Base-by-base conservation (phyloP, 176 grass and related monocot species). In the Cenchrus purpureus region DNA sequence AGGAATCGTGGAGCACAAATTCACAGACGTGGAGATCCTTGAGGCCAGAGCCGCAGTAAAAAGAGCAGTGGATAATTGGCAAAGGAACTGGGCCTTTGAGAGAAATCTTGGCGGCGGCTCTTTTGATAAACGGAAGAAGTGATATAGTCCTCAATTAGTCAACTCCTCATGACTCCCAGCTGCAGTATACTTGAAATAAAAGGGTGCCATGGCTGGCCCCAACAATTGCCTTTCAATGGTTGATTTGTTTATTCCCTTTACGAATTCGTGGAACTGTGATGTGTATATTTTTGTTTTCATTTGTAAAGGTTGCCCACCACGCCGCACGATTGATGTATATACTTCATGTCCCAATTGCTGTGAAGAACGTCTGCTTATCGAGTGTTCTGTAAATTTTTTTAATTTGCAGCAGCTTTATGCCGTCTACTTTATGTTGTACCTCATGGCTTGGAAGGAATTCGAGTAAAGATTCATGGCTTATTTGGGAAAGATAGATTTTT, bases 1-100 rank as follows among this genome's bases (percentile, higher is more conserved):
- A 55, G 95, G 95, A 40, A 93, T 95, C 56, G 53, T 98, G 62
- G 95, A 98, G 66, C 93, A 95, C 77, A 95, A 89, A 53, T 98
- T 98, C 81, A 90, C 89, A 17, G 82, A 84, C 22, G 68, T 83
- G 7, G 93, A 95, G 79, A 88, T 98, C 71, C 69, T 81, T 1
- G 80, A 92, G 59, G 95, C 93, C 12, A 79, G 86, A 45, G 77
- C 80, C 28, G 88, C 82, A 13, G 91, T 98, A 54, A 86, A 65
- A 83, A 85, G 62, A 61, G 92, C 95, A 20, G 85, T 98, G 1
- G 73, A 68, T 19, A 93, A 93, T 53, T 98, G 95, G 93, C 81
- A 72, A 78, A 91, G 68, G 77, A 90, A 85, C 54, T 63, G 50
- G n/a, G 14, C 66, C 42, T 50, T 91, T 29, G 88, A 92, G 86